These are phyloP conservation scores for Ophiocordyceps sinensis DNA, from an alignment of 2,329 filamentous ascomycete species.

Conservation along the genomic window DNA sequence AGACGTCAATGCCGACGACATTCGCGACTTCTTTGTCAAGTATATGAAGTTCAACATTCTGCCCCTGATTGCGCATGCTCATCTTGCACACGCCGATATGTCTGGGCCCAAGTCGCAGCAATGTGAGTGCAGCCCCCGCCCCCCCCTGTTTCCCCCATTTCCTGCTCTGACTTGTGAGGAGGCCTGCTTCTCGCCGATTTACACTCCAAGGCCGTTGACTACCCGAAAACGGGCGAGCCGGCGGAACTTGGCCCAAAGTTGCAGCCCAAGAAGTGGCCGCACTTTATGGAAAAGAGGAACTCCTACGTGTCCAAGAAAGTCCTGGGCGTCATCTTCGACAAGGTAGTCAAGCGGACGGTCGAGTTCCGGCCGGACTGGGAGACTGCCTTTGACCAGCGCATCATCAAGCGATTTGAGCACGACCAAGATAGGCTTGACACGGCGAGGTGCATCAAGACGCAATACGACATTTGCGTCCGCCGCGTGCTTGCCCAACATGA, in stretches of 20 bases:
- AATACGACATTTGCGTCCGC: conserved; percentile 65
- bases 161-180: conserved; percentile 11
- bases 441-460: conserved; percentile 52
- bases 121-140: conserved; percentile 38
- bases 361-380: conserved; percentile 63
- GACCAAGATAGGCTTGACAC: conserved; percentile 37
- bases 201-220: conserved; percentile 89
- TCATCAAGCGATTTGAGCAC: conserved; percentile 49
- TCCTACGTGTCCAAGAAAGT: conserved; percentile 56
- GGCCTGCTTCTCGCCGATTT: conserved; percentile 58
- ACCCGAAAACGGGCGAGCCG: conserved; percentile 74
- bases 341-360: conserved; percentile 38
- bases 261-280: conserved; percentile 54
- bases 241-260: conserved; percentile 52
- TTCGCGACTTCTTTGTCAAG: conserved; percentile 73
- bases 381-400: conserved; percentile 58
- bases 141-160: background rate
- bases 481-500: conserved; percentile 76
- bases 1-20: conserved; percentile 56
- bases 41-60: conserved; percentile 89
- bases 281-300: conserved; percentile 67
- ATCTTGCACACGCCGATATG: conserved; percentile 63
- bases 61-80: conserved; percentile 64
- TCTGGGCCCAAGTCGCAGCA: conserved; percentile 51
- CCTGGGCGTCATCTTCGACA: conserved; percentile 72